Evolutionary conservation across 1,284 basidiomycete genomes (phyloP), one percentile per base, ranked within the genome.

Genomic region (Athelia psychrophila): DNA sequence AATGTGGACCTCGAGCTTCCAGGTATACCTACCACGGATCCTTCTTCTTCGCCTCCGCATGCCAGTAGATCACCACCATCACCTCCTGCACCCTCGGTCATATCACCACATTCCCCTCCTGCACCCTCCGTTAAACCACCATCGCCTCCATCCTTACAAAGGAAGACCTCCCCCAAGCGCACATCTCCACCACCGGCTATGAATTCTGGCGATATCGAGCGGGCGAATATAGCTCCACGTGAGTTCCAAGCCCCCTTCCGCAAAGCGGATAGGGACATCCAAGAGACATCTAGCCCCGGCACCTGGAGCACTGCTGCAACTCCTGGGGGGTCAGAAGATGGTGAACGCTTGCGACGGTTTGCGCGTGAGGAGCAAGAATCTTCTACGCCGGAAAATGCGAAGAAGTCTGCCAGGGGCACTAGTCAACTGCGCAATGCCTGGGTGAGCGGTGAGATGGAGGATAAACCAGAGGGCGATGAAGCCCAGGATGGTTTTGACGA

Each of bases 301-400:
- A 72, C 67, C 48, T 86, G 82, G 82, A 88, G 84, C 58, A 83
- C 81, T 1, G 73, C 76, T 3, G 83, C 84, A 13, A 86, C 83
- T 1, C 83, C 83, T 13, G 86, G 86, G 22, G 16, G 3, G 19
- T 16, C 42, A 24, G 35, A 54, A 20, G 50, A 54, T 23, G 52
- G 54, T 24, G 42, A 51, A 18, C 15, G 45, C 19, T 46, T 51
- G 33, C 53, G 56, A 20, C 20, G 24, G 47, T 54, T 48, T 60
- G 61, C 10, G 57, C 54, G 35, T 56, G 57, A 44, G 52, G 35
- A 48, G 52, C 25, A 38, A 56, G 25, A 53, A 33, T 22, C 54
- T 38, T 25, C 50, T 49, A 24, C 48, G 54, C 18, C 51, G 35
- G 16, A 50, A 55, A 53, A 57, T 52, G 30, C 44, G 56, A 58